Percentiles rank a stretch among this genome's conserved stretches.
Conservation (phyloP, 2,329 filamentous ascomycete genomes). For the Aspergillus viridinutans region DNA sequence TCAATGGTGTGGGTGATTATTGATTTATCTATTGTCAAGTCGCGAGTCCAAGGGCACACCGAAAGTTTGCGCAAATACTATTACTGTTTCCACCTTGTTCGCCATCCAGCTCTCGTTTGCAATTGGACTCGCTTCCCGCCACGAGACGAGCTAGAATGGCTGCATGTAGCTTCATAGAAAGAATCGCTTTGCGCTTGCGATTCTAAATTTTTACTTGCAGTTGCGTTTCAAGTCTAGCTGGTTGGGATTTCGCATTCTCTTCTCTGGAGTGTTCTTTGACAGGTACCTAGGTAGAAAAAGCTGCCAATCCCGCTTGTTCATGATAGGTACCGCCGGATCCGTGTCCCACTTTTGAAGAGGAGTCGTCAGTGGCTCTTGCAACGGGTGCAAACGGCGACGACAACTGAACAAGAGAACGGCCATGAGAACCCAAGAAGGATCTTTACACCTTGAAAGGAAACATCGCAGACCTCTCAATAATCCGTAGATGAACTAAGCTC, state of each 20-base stretch:
- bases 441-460: background rate
- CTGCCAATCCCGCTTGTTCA: slow-evolving; percentile 16
- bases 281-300: slow-evolving; percentile 4
- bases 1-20: slow-evolving; percentile 1
- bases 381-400: slow-evolving; percentile 19
- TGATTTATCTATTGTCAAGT: slow-evolving; percentile 3
- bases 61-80: slow-evolving; percentile 15
- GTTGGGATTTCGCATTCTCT: background rate
- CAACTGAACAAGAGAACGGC: slow-evolving; percentile 5
- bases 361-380: slow-evolving; percentile 23
- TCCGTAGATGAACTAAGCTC: background rate
- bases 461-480: background rate
- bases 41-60: slow-evolving; percentile 11
- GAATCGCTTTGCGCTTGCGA: background rate
- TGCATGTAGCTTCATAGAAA: background rate
- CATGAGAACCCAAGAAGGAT: slow-evolving; percentile 1
- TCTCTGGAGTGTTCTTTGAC: slow-evolving; percentile 6
- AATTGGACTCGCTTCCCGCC: background rate
- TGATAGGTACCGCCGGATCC: slow-evolving; percentile 32
- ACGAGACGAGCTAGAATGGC: background rate
- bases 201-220: background rate
- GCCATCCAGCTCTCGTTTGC: background rate
- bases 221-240: background rate
- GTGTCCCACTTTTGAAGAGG: slow-evolving; percentile 23
- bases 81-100: slow-evolving; percentile 6